Evolutionary conservation across 371 early-diverging fungal species (phyloP), one percentile per base, ranked within the genome.

Genomic region (Mortierella sp.): DNA sequence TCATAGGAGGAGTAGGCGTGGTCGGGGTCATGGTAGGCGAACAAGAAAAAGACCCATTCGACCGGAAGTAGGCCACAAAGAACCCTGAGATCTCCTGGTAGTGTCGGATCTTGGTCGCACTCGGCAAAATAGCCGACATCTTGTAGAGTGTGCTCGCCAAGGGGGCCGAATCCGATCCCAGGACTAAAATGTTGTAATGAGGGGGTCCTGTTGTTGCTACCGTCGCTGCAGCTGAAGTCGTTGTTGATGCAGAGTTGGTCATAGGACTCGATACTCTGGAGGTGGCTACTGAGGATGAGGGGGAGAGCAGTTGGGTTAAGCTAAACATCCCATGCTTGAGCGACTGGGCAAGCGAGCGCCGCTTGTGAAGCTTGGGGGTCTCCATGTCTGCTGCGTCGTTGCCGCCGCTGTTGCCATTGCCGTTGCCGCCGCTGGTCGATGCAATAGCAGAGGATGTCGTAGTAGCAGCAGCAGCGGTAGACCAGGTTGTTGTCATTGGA

Each of bases 81-180:
- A 86, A 86, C 3, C 87, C 87, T 14, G 87, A 86, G 35, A 86
- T 86, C 80, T 86, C 87, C 65, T 86, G 87, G 60, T 86, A 86
- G 27, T 86, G 87, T 7, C 76, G 55, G 71, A 86, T 80, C 76
- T 86, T 86, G 41, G 70, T 77, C 7, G 83, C 72, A 1, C 70
- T 72, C 4, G 87, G 87, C n/a, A 86, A 65, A 1, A 82, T 71
- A 44, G 80, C 51, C 24, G 87, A 86, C 82, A 86, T 77, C 78
- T 86, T 86, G 76, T 86, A 86, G 14, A 86, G 75, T 1, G 87
- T 86, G 24, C 83, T 82, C 27, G 87, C 87, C 74, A 86, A 27
- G 3, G 87, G 83, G 3, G 87, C 80, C n/a, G 87, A 86, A 51
- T 86, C 87, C 0, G 83, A 86, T 4, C 87, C 87, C 41, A 86